Conservation (phyloP, 1,284 basidiomycete species). For the Irpex sp. region DNA sequence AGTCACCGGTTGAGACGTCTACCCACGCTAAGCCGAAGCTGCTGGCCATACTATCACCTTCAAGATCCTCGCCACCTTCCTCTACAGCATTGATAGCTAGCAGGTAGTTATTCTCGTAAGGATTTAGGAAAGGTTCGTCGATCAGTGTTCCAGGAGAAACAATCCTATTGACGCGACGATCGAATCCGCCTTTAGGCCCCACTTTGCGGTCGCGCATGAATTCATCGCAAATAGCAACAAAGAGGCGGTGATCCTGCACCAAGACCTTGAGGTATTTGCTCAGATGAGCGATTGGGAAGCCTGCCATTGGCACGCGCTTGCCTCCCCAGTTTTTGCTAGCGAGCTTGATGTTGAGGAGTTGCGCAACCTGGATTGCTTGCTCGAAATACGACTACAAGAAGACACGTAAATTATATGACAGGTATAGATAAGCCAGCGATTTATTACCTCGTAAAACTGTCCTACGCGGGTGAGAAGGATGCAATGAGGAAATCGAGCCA, state of each 20-base stretch:
- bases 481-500: conserved; percentile 80
- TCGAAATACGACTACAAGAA: conserved; percentile 82
- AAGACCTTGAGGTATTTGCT: conserved; percentile 85
- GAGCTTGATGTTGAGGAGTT: conserved; percentile 78
- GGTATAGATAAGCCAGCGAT: not conserved
- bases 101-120: conserved; percentile 85
- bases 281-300: conserved; percentile 84
- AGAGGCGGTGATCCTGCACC: conserved; percentile 77
- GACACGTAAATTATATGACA: not conserved
- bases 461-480: conserved; percentile 89
- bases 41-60: not conserved
- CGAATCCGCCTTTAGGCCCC: conserved; percentile 55
- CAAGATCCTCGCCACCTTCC: not conserved
- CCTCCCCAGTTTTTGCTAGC: conserved; percentile 72
- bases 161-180: conserved; percentile 78
- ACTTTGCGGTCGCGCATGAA: conserved; percentile 48
- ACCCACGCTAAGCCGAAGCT: conserved; percentile 80
- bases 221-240: conserved; percentile 92
- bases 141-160: conserved; percentile 92
- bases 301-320: conserved; percentile 74
- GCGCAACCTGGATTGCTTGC: conserved; percentile 78
- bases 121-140: conserved; percentile 84
- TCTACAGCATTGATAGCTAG: conserved; percentile 55
- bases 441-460: conserved; percentile 86
- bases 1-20: conserved; percentile 94